Evolutionary conservation across 805 yeast genomes (phyloP).

Genomic region (Ogataea angusta): DNA sequence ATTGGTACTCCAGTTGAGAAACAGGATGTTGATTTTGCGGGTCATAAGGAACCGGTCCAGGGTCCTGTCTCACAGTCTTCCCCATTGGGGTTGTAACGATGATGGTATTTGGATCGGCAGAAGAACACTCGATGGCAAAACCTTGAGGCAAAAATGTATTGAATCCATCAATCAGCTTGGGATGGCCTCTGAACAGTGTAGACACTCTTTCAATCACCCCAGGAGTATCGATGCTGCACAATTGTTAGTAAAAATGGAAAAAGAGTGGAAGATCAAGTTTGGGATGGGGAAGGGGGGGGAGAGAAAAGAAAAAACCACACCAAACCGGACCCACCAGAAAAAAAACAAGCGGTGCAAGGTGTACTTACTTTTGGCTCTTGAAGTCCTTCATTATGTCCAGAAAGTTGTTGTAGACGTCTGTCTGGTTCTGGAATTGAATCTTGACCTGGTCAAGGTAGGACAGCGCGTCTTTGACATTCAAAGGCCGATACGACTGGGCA

Average conservation of each 20-base stretch:
- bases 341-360: constrained; percentile 7
- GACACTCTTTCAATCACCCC: constrained; percentile 98
- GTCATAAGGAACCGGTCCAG: constrained; percentile 32
- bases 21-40: constrained; percentile 25
- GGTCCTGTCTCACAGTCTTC: constrained; percentile 68
- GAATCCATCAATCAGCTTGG: constrained; percentile 91
- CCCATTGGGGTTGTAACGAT: constrained; percentile 96
- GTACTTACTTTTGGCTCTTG: constrained; percentile 76
- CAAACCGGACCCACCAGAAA: constrained; percentile 4
- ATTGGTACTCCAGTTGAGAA: constrained; percentile 19
- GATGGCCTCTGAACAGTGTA: constrained; percentile 86
- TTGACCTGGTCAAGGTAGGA: constrained; percentile 95
- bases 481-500: constrained; percentile 57
- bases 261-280: constrained; percentile 1
- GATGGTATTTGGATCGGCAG: constrained; percentile 87
- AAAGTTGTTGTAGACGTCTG: constrained; percentile 94
- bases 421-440: constrained; percentile 84
- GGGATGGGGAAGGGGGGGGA: constrained; percentile 2
- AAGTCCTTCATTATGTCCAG: constrained; percentile 98
- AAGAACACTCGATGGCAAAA: constrained; percentile 89
- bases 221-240: constrained; percentile 79
- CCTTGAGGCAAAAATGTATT: constrained; percentile 98
- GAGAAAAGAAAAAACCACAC: constrained; percentile 1
- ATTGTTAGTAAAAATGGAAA: constrained; percentile 21
- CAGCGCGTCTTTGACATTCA: constrained; percentile 94